Evolutionary conservation across 208 protist species (phyloP), one percentile per base, ranked within the genome.

Genomic region (Acanthamoeba polyphaga): DNA sequence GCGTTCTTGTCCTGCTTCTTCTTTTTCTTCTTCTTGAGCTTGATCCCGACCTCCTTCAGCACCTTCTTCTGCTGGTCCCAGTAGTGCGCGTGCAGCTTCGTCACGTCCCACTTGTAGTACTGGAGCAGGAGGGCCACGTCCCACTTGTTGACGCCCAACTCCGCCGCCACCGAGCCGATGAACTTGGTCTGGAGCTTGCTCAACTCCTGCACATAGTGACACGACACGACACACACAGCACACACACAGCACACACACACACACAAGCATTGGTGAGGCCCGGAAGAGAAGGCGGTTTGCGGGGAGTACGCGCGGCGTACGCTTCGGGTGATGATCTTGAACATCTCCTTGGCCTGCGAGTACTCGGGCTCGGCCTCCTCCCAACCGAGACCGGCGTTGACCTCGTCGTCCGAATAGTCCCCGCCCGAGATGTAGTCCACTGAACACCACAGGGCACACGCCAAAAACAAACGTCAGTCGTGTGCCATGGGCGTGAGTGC

Each of bases 11-110:
- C 70, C 53, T 89, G 19, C 24, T 53, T 74, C 32, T 94, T 92
- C n/a, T 58, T 76, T 64, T 62, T 87, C 8, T 58, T 53, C 84
- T 95, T 95, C 15, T 70, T 78, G 27, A 53, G 84, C 62, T 68
- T 62, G 27, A 95, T 82, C 49, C 96, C 96, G 15, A 88, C 72
- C 34, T 93, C 92, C 15, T 72, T 64, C 51, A 74, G 82, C 58
- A 72, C 87, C 80, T 85, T 92, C 58, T 96, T 94, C 72, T 95
- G 78, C 60, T 96, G 89, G 58, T 96, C 96, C 78, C 93, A 96
- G 62, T 96, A 96, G n/a, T 92, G 38, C n/a, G 51, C 43, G 46
- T 96, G 66, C 19, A 96, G 49, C 70, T 78, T 92, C 64, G 94
- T 95, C 0, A 58, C 27, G 74, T 95, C 95, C 96, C 96, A 96